phyloP scores from a whole-genome alignment of 495 filamentous ascomycete genomes.

The Xylaria castorea region DNA sequence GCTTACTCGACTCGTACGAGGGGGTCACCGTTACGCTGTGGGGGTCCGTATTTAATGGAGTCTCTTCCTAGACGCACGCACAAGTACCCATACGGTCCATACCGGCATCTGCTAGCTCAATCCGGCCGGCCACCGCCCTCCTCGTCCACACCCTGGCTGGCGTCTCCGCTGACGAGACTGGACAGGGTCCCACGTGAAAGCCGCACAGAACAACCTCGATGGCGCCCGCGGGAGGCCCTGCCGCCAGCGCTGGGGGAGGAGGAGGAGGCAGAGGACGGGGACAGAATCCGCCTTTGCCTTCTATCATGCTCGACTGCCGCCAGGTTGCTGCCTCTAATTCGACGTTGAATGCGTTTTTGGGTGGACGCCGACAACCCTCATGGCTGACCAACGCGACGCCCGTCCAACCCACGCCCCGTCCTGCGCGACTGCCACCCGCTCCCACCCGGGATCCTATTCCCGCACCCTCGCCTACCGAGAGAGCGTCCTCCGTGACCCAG shows the following conservation, averaged over 20 bases:
- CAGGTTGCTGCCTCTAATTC: conserved; percentile 72
- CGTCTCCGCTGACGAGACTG: conserved; percentile 17
- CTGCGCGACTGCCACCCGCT: conserved; percentile 33
- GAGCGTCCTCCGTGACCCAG: conserved; percentile 15
- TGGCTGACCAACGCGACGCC: conserved; percentile 65
- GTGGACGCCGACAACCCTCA: conserved; percentile 67
- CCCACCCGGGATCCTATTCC: conserved; percentile 22
- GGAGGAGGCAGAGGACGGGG: conserved; percentile 11
- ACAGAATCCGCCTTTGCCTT: not conserved
- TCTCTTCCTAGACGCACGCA: not conserved
- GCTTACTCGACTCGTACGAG: not conserved
- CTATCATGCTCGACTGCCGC: conserved; percentile 1
- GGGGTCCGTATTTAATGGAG: conserved; percentile 14
- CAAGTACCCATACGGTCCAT: not conserved
- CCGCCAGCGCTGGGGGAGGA: conserved; percentile 10
- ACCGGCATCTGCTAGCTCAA: conserved; percentile 4
- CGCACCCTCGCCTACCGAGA: conserved; percentile 15
- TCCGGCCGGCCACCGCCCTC: conserved; percentile 10
- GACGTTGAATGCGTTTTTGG: conserved; percentile 66
- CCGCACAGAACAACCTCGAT: conserved; percentile 15
- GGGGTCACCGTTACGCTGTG: not conserved
- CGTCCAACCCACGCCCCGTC: conserved; percentile 49
- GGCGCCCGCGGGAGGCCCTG: conserved; percentile 19
- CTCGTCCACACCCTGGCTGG: conserved; percentile 5
- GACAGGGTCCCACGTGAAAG: conserved; percentile 11